Percentiles rank a stretch among this genome's conserved stretches.
Evolutionary conservation across 768 basidiomycete genomes (phyloP).

Genomic region (Chalciporus pseudorubinellus): DNA sequence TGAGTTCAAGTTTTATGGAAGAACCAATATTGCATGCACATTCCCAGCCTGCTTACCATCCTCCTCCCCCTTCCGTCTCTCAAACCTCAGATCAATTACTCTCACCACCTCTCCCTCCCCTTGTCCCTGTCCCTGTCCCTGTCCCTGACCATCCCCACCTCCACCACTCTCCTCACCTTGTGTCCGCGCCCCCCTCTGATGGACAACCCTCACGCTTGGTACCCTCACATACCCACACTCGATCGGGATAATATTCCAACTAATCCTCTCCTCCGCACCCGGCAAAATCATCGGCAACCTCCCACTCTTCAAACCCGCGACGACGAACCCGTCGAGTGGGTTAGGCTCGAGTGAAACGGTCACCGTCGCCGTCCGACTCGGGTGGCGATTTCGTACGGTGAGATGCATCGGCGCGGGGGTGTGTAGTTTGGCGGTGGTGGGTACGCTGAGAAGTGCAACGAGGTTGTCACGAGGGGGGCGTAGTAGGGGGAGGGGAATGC

Average conservation of each 20-base stretch:
- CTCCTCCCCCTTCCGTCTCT: constrained; percentile 25
- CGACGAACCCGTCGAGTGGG: constrained; percentile 69
- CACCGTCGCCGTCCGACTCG: constrained; percentile 63
- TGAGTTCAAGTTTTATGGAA: constrained; percentile 8
- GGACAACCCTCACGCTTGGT: constrained; percentile 60
- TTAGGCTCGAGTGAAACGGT: constrained; percentile 72
- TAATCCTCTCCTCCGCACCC: constrained; percentile 60
- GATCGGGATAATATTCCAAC: constrained; percentile 70
- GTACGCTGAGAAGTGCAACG: constrained; percentile 62
- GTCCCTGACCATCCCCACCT: constrained; percentile 10
- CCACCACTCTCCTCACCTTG: constrained; percentile 22
- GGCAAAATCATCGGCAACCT: constrained; percentile 73
- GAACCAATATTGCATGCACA: constrained; percentile 13
- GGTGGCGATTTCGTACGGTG: constrained; percentile 63
- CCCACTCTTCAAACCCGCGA: constrained; percentile 69
- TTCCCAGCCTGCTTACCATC: constrained; percentile 7
- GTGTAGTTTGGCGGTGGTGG: constrained; percentile 65
- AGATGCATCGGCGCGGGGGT: constrained; percentile 52
- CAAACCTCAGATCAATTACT: constrained; percentile 52
- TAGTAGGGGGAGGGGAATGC: constrained; percentile 59
- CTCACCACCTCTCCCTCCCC: constrained; percentile 38
- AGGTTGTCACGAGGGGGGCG: constrained; percentile 59
- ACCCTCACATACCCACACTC: constrained; percentile 68
- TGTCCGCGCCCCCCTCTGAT: constrained; percentile 43
- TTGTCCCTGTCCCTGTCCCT: constrained; percentile 36